phyloP scores from a whole-genome alignment of 106 monocot genomes.

The Allium sativum region DNA sequence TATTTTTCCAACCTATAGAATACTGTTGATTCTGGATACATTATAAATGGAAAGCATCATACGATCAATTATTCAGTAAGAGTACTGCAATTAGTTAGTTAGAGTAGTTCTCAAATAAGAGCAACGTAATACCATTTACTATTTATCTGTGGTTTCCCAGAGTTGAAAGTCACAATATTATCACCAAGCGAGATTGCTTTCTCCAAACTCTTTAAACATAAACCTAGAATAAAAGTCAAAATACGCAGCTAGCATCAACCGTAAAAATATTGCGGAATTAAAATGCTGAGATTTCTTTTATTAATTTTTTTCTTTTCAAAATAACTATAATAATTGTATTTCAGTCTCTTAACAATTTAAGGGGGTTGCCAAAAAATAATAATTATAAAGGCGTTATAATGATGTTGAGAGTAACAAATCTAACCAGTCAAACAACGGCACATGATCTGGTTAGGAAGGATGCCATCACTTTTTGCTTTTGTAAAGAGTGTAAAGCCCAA shows the following conservation, averaged over 20 bases:
- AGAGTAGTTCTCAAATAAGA: not conserved
- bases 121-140: conserved; percentile 57
- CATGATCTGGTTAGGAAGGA: conserved; percentile 60
- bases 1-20: not conserved
- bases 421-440: conserved; percentile 73
- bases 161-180: conserved; percentile 50
- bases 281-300: no score
- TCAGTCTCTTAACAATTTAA: no score
- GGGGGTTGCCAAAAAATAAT: no score
- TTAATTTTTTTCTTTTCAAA: no score
- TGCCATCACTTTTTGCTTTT: conserved; percentile 47
- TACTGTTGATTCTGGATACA: not conserved
- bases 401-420: not conserved
- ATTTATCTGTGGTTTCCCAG: conserved; percentile 60
- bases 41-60: not conserved
- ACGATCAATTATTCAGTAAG: not conserved
- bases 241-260: not conserved
- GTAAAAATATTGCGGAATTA: not conserved
- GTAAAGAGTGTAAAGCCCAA: conserved; percentile 49
- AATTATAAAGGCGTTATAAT: no score
- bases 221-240: conserved; percentile 33
- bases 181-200: conserved; percentile 54
- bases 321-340: no score
- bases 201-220: conserved; percentile 59
- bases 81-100: not conserved